These are phyloP conservation scores for Mycosphaerella sp. DNA, from an alignment of 2,329 filamentous ascomycete species.

Conservation along the genomic window DNA sequence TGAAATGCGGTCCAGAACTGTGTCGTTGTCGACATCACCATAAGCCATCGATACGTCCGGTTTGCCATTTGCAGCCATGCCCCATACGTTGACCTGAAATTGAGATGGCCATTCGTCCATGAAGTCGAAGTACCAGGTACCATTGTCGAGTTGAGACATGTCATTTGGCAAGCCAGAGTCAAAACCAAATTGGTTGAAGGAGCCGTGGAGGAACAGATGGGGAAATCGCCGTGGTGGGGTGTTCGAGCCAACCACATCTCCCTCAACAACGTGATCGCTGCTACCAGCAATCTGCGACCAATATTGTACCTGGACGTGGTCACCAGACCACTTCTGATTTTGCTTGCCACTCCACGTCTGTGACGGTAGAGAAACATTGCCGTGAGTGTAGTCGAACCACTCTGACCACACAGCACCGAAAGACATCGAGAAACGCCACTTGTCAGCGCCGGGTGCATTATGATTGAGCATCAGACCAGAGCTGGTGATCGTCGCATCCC, in stretches of 20 bases:
- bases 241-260: slow-evolving; percentile 44
- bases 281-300: slow-evolving; percentile 55
- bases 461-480: slow-evolving; percentile 50
- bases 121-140: slow-evolving; percentile 55
- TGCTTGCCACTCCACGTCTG: slow-evolving; percentile 52
- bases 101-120: slow-evolving; percentile 59
- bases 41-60: slow-evolving; percentile 55
- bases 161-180: slow-evolving; percentile 53
- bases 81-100: slow-evolving; percentile 61
- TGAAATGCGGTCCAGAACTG: slow-evolving; percentile 56
- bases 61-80: slow-evolving; percentile 57
- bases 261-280: slow-evolving; percentile 55
- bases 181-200: slow-evolving; percentile 59
- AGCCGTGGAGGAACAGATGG: slow-evolving; percentile 57
- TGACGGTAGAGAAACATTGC: slow-evolving; percentile 44
- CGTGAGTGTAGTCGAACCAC: slow-evolving; percentile 53
- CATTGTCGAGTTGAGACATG: slow-evolving; percentile 45
- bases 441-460: slow-evolving; percentile 55
- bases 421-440: slow-evolving; percentile 57
- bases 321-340: slow-evolving; percentile 53
- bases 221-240: slow-evolving; percentile 49
- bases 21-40: slow-evolving; percentile 57
- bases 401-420: slow-evolving; percentile 55
- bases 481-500: slow-evolving; percentile 31
- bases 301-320: slow-evolving; percentile 59